A percentile compares a stretch with the other conserved stretches of the same genome.
Evolutionary conservation across 1,139 yeast species (phyloP).

Genomic region (Diutina rugosa): DNA sequence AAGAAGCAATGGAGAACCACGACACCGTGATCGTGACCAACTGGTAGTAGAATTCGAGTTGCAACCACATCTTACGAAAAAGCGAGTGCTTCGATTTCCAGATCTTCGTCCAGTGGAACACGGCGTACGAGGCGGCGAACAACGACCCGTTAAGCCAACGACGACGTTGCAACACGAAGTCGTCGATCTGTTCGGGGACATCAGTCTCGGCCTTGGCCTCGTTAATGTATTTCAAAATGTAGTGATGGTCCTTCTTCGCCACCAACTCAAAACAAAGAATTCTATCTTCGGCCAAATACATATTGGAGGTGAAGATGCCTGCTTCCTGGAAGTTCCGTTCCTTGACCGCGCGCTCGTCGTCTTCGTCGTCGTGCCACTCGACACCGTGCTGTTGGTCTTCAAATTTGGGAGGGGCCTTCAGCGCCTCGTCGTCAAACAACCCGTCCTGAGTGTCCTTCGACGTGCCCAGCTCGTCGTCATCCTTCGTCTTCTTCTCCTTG

Average conservation of each 20-base stretch:
- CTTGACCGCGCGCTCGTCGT: constrained; percentile 29
- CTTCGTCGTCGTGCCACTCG: constrained; percentile 13
- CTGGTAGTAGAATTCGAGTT: constrained; percentile 62
- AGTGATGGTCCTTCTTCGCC: constrained; percentile 49
- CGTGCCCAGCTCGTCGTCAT: constrained; percentile 7
- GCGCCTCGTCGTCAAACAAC: not conserved
- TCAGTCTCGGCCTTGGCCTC: constrained; percentile 75
- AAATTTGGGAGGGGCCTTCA: not conserved
- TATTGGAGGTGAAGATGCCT: constrained; percentile 69
- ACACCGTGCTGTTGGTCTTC: not conserved
- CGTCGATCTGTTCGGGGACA: constrained; percentile 65
- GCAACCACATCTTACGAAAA: constrained; percentile 46
- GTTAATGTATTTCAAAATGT: constrained; percentile 61
- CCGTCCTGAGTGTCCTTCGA: not conserved
- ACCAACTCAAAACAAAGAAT: constrained; percentile 73
- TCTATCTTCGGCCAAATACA: constrained; percentile 81
- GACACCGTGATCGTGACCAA: constrained; percentile 52
- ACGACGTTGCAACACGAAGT: constrained; percentile 65
- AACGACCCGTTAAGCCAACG: constrained; percentile 82
- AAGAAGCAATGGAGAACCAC: constrained; percentile 29
- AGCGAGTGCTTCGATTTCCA: constrained; percentile 62
- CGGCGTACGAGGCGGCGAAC: constrained; percentile 69
- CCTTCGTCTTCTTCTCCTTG: not conserved
- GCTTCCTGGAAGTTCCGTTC: constrained; percentile 32
- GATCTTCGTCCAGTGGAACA: constrained; percentile 56